Percentiles rank a stretch among this genome's conserved stretches.
Conservation (phyloP, 1,139 yeast genomes). For the Debaryomycetaceae sp. region DNA sequence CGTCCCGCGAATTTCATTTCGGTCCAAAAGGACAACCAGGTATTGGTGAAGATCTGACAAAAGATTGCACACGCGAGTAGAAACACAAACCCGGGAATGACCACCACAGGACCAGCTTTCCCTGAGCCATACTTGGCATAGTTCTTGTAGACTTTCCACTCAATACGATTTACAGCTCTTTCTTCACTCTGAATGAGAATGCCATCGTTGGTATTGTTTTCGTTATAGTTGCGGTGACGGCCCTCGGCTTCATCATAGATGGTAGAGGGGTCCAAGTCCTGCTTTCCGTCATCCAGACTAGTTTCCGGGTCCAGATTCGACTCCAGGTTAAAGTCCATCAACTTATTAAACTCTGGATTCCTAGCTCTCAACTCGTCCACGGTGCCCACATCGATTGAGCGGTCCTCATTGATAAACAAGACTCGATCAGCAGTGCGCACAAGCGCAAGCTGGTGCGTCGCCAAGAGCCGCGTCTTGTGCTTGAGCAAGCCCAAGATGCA, state of each 20-base stretch:
- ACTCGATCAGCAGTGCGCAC: slow-evolving; percentile 10
- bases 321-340: slow-evolving; percentile 7
- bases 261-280: slow-evolving; percentile 7
- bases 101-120: slow-evolving; percentile 10
- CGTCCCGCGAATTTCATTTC: slow-evolving; percentile 16
- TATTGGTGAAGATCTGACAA: slow-evolving; percentile 23
- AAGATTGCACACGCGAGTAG: slow-evolving; percentile 14
- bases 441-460: slow-evolving; percentile 12
- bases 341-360: slow-evolving; percentile 6
- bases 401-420: slow-evolving; percentile 10
- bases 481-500: slow-evolving; percentile 9
- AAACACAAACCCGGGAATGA: slow-evolving; percentile 5
- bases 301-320: slow-evolving; percentile 8
- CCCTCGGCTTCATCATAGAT: slow-evolving; percentile 13
- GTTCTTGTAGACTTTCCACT: slow-evolving; percentile 7
- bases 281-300: slow-evolving; percentile 2
- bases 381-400: slow-evolving; percentile 8
- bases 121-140: slow-evolving; percentile 11
- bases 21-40: slow-evolving; percentile 31
- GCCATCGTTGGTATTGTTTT: slow-evolving; percentile 4
- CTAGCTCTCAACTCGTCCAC: slow-evolving; percentile 5
- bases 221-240: slow-evolving; percentile 6
- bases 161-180: slow-evolving; percentile 11
- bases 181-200: slow-evolving; percentile 8
- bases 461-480: slow-evolving; percentile 9